Base-by-base conservation (phyloP, 768 basidiomycete species). In the Serendipita sp. region DNA sequence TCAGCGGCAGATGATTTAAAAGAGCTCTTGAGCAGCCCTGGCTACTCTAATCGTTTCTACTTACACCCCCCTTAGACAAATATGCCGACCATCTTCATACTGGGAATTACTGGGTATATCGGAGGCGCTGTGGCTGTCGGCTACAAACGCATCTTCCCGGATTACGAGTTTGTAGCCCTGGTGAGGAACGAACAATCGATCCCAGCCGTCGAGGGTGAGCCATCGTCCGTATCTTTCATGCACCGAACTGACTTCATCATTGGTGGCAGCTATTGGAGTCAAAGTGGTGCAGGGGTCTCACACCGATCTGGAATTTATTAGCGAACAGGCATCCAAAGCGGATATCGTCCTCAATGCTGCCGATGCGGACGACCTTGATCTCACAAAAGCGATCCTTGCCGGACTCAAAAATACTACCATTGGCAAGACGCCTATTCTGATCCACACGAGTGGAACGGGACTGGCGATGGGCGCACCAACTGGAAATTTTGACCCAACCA, bases 271-370 rank as follows among this genome's bases (percentile, higher is more conserved):
- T 34, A 24, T 65, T n/a, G 66, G 65, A 10, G 64, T 70, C 10
- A 62, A 63, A 51, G 48, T 56, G 32, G 24, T 70, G 41, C 11
- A 62, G 11, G 68, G 66, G 34, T 60, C 62, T 8, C 35, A 63
- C 63, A n/a, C 51, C 11, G 63, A 66, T 35, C 48, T 51, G 10
- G 63, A 56, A 24, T 4, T 70, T 30, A 64, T 70, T 13, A 63
- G 63, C 45, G 66, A 47, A 15, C 56, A 48, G 10, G 62, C 66
- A 5, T 45, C 54, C 13, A 65, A 66, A 44, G 56, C 65, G 34
- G 71, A 72, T 45, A 65, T 72, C 28, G 69, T 71, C 7, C 44
- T 72, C 65, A 70, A 71, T 64, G 44, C 63, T 15, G 71, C 71
- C 2, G 71, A 72, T 65, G 68, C 71, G 18, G 71, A 72, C 53